Evolutionary conservation across 306 rosid genomes (phyloP), one percentile per base, ranked within the genome.

Genomic region (Lupinus albus): DNA sequence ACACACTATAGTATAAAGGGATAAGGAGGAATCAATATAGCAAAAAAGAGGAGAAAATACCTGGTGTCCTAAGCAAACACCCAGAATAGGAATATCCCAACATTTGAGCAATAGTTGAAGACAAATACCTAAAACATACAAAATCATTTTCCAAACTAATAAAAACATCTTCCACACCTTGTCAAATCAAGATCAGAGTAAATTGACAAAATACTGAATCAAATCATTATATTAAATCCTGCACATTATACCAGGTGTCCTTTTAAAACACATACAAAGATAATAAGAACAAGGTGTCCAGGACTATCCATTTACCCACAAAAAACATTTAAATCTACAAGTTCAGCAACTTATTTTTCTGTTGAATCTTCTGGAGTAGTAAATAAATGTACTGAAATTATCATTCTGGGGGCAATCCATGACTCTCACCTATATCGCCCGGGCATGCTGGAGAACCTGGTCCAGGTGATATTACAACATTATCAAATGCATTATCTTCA

Each of bases 21-120:
- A 36, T 7, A 46, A 36, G 25, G 9, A 16, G 32, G 17, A 38
- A 59, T 48, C 57, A 56, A 32, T 16, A 28, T 8, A 25, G 71
- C 41, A 70, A 51, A 67, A 45, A 57, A 54, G 74, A 61, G 42
- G 60, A 45, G 60, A 17, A 81, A 75, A 63, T 83, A 90, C 99
- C 96, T 93, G 97, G 78, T 93, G 99, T 67, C 99, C 99, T 51
- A 93, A 86, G 75, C 99, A 93, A 85, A 93, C 97, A 69, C 97
- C 99, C 74, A 93, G 78, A 73, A 93, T 73, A 68, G 99, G 99
- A 65, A 93, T 80, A 85, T 93, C 89, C 83, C 78, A 68, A 83
- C 97, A 93, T 46, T 84, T 82, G 59, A 45, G 89, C 79, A 93
- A 84, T 75, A 93, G 61, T 45, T 81, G 92, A 80, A 88, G 94